Conservation (phyloP, 2,329 filamentous ascomycete species). For the Sporothrix mexicana region DNA sequence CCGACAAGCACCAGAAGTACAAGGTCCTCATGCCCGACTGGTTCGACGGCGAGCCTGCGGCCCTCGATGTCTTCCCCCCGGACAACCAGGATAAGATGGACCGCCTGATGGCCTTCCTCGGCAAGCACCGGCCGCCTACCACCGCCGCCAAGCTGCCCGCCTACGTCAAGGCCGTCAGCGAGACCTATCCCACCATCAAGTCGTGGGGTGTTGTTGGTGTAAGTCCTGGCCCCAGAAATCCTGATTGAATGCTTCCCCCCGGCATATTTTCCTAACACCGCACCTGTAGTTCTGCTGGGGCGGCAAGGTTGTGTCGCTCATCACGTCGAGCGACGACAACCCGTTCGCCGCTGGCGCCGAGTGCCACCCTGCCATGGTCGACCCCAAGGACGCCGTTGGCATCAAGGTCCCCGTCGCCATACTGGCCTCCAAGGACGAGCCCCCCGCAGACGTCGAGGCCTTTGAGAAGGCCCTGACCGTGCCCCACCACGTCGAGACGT, state of each 20-base stretch:
- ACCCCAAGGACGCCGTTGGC: conserved; percentile 63
- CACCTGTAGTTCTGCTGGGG: conserved; percentile 66
- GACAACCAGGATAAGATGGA: conserved; percentile 68
- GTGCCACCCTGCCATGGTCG: conserved; percentile 68
- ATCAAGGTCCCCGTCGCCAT: conserved; percentile 67
- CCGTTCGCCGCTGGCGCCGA: conserved; percentile 61
- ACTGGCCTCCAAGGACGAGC: conserved; percentile 71
- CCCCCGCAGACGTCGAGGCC: conserved; percentile 59
- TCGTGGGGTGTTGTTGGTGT: conserved; percentile 67
- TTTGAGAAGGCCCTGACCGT: conserved; percentile 60
- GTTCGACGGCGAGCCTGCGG: conserved; percentile 75
- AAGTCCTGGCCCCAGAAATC: too few relatives aligned
- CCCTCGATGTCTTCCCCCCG: conserved; percentile 65
- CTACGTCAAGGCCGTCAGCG: conserved; percentile 60
- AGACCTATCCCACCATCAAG: conserved; percentile 60
- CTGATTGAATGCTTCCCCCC: too few relatives aligned
- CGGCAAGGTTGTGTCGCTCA: conserved; percentile 67
- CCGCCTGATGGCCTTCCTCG: conserved; percentile 64
- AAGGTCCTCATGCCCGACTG: conserved; percentile 91
- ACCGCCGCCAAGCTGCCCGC: conserved; percentile 58
- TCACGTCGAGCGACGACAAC: conserved; percentile 56
- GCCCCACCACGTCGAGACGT: conserved; percentile 68
- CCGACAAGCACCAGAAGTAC: conserved; percentile 68
- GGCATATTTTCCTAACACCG: background rate
- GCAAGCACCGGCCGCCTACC: conserved; percentile 54